Evolutionary conservation across 345 rosid species (phyloP).

Genomic region (Raphanus raphanistrum): DNA sequence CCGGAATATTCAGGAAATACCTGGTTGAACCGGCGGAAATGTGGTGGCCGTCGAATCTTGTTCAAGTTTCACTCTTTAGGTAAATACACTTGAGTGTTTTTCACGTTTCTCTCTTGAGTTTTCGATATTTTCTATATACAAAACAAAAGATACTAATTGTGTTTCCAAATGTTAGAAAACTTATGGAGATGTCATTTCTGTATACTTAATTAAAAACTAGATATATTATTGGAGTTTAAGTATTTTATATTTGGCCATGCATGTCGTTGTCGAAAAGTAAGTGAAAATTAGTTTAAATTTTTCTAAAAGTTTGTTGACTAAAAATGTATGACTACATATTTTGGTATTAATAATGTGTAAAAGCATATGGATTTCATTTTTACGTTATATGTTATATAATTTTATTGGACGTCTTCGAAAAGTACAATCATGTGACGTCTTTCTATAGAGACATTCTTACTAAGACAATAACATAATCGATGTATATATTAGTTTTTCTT

Average conservation of each 20-base stretch:
- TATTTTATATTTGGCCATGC: not conserved
- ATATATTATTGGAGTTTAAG: not conserved
- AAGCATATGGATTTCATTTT: slow-evolving; percentile 5
- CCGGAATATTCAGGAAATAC: slow-evolving; percentile 83
- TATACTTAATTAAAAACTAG: not conserved
- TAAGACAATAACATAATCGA: not conserved
- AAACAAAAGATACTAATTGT: not conserved
- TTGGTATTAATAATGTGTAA: not conserved
- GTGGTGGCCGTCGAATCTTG: slow-evolving; percentile 99
- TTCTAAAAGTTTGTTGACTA: not conserved
- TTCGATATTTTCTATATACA: slow-evolving; percentile 20
- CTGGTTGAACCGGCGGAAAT: slow-evolving; percentile 95
- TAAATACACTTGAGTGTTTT: slow-evolving; percentile 27
- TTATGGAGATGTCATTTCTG: not conserved
- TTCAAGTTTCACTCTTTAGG: slow-evolving; percentile 96
- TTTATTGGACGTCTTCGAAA: not conserved
- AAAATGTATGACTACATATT: not conserved
- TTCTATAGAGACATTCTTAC: not conserved
- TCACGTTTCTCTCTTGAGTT: not conserved
- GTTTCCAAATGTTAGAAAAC: slow-evolving; percentile 6
- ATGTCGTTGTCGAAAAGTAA: not conserved
- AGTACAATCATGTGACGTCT: not conserved
- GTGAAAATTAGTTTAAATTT: not conserved
- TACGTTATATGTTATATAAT: not conserved
- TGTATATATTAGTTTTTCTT: not conserved